A percentile compares a stretch with the other conserved stretches of the same genome.
Conservation (phyloP, 2,329 filamentous ascomycete genomes). For the Hymenoscyphus linearis region DNA sequence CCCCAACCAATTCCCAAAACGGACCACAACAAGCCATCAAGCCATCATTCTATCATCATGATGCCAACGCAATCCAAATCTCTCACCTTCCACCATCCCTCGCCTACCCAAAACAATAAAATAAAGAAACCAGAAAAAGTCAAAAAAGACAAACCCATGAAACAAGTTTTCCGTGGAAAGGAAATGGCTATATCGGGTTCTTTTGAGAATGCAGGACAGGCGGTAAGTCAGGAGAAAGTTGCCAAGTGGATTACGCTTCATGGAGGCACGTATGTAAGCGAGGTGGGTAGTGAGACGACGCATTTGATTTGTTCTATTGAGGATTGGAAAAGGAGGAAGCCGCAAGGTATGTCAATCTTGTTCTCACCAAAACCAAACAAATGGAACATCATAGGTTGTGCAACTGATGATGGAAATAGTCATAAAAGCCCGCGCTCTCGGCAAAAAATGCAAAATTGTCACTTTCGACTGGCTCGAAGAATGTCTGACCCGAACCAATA, state of each 20-base stretch:
- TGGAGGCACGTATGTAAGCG: slow-evolving; percentile 51
- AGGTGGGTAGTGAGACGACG: slow-evolving; percentile 54
- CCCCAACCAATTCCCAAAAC: not conserved
- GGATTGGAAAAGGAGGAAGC: slow-evolving; percentile 45
- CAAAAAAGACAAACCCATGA: slow-evolving; percentile 9
- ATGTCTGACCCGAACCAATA: slow-evolving; percentile 33
- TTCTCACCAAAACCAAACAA: no score
- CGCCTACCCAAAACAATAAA: not conserved
- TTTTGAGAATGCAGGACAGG: slow-evolving; percentile 36
- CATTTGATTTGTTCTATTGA: slow-evolving; percentile 65
- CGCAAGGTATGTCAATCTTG: slow-evolving; percentile 24
- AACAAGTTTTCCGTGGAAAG: slow-evolving; percentile 45
- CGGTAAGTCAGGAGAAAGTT: slow-evolving; percentile 50
- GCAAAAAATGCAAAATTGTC: slow-evolving; percentile 38
- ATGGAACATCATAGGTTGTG: no score
- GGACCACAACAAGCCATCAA: not conserved
- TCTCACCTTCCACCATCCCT: not conserved
- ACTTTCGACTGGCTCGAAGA: slow-evolving; percentile 43
- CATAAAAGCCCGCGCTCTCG: slow-evolving; percentile 33
- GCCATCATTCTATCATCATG: not conserved
- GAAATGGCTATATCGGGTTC: slow-evolving; percentile 54
- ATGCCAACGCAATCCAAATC: not conserved
- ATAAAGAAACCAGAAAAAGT: slow-evolving; percentile 10
- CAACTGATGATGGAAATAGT: slow-evolving; percentile 32
- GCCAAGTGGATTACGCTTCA: slow-evolving; percentile 59